phyloP scores from a whole-genome alignment of 768 basidiomycete genomes.

The Baorangia bicolor region DNA sequence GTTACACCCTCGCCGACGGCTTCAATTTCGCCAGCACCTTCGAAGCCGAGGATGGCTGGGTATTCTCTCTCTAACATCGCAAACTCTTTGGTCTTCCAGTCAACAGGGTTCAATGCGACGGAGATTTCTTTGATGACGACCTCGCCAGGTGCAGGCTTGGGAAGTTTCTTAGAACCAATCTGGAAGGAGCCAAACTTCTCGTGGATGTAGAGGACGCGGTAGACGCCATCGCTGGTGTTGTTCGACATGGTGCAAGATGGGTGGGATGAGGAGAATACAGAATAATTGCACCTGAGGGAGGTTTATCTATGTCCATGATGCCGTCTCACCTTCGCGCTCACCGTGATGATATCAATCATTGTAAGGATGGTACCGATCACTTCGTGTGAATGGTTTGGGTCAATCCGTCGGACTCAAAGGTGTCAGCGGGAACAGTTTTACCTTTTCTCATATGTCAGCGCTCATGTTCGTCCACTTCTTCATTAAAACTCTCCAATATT shows the following conservation, averaged over 20 bases:
- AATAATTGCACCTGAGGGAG: not conserved
- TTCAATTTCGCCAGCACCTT: conserved; percentile 37
- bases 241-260: not conserved
- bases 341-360: not conserved
- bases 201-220: not conserved
- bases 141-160: conserved; percentile 38
- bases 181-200: not conserved
- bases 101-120: conserved; percentile 43
- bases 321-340: not conserved
- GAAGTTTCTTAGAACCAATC: conserved; percentile 16
- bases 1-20: conserved; percentile 29
- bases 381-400: not conserved
- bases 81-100: conserved; percentile 20
- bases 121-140: conserved; percentile 41
- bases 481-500: not conserved
- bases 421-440: too few relatives aligned
- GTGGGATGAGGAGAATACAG: not conserved
- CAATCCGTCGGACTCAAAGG: too few relatives aligned
- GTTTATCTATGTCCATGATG: not conserved
- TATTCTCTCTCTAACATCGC: conserved; percentile 26
- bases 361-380: not conserved
- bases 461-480: too few relatives aligned
- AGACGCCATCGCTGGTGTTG: not conserved
- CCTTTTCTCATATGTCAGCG: too few relatives aligned
- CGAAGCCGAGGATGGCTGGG: conserved; percentile 35